A percentile compares a stretch with the other conserved stretches of the same genome.
Evolutionary conservation across 208 protist genomes (phyloP).

Genomic region (Leishmania lainsoni): DNA sequence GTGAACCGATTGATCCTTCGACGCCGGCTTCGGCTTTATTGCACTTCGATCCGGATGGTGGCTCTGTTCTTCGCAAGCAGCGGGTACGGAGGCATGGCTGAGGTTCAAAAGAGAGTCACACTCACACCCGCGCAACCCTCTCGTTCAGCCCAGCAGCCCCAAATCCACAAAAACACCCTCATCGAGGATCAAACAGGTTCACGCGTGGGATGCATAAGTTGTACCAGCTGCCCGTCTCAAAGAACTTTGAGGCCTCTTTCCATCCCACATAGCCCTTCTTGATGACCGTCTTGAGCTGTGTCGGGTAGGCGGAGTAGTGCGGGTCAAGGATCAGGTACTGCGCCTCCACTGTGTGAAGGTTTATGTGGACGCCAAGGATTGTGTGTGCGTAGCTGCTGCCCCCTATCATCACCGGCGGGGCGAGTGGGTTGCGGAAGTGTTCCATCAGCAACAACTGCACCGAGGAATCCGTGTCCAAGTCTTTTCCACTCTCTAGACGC

Average conservation of each 20-base stretch:
- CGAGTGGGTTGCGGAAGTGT: constrained; percentile 85
- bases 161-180: not conserved
- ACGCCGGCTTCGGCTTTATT: not conserved
- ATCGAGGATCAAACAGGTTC: constrained; percentile 65
- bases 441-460: constrained; percentile 68
- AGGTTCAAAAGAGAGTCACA: not conserved
- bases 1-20: not conserved
- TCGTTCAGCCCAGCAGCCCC: too few relatives aligned
- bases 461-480: constrained; percentile 75
- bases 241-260: constrained; percentile 85
- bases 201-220: constrained; percentile 94
- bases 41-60: not conserved
- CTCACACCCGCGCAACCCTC: not conserved
- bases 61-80: not conserved
- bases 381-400: constrained; percentile 96
- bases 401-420: constrained; percentile 95
- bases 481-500: constrained; percentile 77
- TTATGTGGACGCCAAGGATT: constrained; percentile 91
- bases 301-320: constrained; percentile 91
- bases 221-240: constrained; percentile 90
- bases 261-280: constrained; percentile 92
- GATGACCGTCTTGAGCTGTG: constrained; percentile 69
- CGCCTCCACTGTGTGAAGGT: constrained; percentile 80
- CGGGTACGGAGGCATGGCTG: not conserved
- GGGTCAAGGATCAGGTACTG: constrained; percentile 93